Evolutionary conservation across 106 monocot genomes (phyloP), one percentile per base, ranked within the genome.

Genomic region (Gastrodia elata): DNA sequence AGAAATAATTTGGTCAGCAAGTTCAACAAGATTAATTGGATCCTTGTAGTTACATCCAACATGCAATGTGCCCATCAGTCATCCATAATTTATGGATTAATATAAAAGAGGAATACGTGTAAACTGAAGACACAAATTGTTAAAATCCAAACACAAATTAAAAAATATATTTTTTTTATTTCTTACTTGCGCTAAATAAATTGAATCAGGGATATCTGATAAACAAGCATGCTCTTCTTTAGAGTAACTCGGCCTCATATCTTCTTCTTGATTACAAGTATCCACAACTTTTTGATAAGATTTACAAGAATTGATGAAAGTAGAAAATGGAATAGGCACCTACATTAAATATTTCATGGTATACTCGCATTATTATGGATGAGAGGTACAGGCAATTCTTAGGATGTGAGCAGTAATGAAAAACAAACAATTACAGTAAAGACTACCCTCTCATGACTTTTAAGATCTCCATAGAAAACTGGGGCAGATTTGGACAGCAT

Each of bases 171-270:
- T 36, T 56, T 37, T 10, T 37, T 55, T 40, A 20, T 22, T 49
- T 22, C 10, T 61, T 82, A 92, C 96, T 88, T 97, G 96, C 35
- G 96, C 96, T 75, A 97, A 79, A 86, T 90, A 97, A 65, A 90
- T 22, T 75, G 83, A 80, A 52, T 85, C 74, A 70, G 49, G 59
- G 65, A 33, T 42, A 72, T 79, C 74, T 40, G 68, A 73, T 65
- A 46, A 64, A 41, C 42, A 70, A 28, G 84, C 82, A 34, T 61
- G 76, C 59, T 71, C 27, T 70, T 87, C 87, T 30, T 79, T 78
- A 56, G 71, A 76, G 48, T 68, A 20, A 27, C 56, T 27, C 35
- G 58, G 49, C 13, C 73, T 56, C 41, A 30, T 14, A 39, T 74
- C 64, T 74, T 75, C n/a, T 72, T 68, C 43, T 26, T 1, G 68